Base-by-base conservation (phyloP, 2,329 filamentous ascomycete genomes). In the Didymosphaeria variabile region DNA sequence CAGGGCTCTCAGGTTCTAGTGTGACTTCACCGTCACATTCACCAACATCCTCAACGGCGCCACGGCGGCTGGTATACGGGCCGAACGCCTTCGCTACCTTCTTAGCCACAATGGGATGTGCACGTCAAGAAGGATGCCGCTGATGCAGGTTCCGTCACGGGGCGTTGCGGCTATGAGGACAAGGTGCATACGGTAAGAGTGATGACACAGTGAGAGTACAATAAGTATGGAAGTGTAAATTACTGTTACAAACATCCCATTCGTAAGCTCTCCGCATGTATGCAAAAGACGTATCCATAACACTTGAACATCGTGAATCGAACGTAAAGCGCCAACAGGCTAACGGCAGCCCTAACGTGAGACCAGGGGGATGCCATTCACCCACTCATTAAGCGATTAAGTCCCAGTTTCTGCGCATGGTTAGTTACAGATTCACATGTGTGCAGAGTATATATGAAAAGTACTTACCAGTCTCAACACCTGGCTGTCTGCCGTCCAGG, bases 401-500 rank as follows among this genome's bases (percentile, higher is more conserved):
- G 15, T 67, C 50, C 71, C 71, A 55, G 71, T 73, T 68, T 73
- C 71, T 73, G 55, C 13, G 7, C 34, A 32, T 3, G 19, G 58
- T 73, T 42, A 73, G 69, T 55, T 45, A 15, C 21, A 40, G 7
- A 17, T 15, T n/a, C 45, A 12, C 17, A 15, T 76, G 75, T 72
- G 15, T 12, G 8, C 8, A 46, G 26, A 26, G 36, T 72, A 74
- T 32, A 74, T 32, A 32, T 49, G 1, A 17, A 19, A 1, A 32
- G 13, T 32, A 75, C 77, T 67, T 62, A 79, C 77, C 78, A 69
- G 92, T 96, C 85, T 97, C 94, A 40, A 97, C 88, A 76, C 93
- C 92, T 3, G 94, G 94, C 78, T 94, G 90, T 63, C 94, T 85
- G 1, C 94, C 94, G 44, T 88, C 88, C 73, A 98, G 79, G 29